These are phyloP conservation scores for Cryomyces antarcticus DNA, from an alignment of 495 filamentous ascomycete genomes.

Conservation along the genomic window DNA sequence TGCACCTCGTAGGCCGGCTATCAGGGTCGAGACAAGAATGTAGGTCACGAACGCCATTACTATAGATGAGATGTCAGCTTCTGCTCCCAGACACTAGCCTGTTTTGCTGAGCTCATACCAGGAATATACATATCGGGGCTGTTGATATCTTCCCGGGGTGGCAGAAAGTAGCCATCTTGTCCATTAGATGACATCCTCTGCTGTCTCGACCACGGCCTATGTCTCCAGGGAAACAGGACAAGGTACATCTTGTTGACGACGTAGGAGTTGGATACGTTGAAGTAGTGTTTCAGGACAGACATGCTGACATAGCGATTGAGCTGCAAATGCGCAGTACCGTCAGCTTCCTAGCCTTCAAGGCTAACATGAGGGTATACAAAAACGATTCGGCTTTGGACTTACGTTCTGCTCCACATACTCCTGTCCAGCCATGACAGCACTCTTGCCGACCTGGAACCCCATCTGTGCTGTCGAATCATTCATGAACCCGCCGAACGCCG, in stretches of 20 bases:
- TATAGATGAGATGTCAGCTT: neutral
- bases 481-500: conserved; percentile 71
- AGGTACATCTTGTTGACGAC: conserved; percentile 33
- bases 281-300: conserved; percentile 24
- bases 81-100: neutral
- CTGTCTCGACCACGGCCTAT: conserved; percentile 84
- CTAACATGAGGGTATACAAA: neutral
- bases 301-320: conserved; percentile 87
- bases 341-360: neutral
- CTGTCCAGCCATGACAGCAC: conserved; percentile 68
- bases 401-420: conserved; percentile 92
- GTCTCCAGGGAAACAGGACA: conserved; percentile 91
- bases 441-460: conserved; percentile 85
- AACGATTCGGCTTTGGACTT: conserved; percentile 1
- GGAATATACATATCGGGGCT: conserved; percentile 99
- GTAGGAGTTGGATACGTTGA: conserved; percentile 25
- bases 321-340: conserved; percentile 22
- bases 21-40: conserved; percentile 72
- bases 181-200: conserved; percentile 31
- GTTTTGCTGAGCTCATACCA: conserved; percentile 2
- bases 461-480: conserved; percentile 93
- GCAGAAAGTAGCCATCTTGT: conserved; percentile 67
- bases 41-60: conserved; percentile 91
- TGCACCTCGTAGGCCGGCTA: conserved; percentile 76
- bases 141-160: conserved; percentile 92